A percentile compares a stretch with the other conserved stretches of the same genome.
Conservation (phyloP, 805 yeast genomes). For the Teunomyces lycoperdinae region DNA sequence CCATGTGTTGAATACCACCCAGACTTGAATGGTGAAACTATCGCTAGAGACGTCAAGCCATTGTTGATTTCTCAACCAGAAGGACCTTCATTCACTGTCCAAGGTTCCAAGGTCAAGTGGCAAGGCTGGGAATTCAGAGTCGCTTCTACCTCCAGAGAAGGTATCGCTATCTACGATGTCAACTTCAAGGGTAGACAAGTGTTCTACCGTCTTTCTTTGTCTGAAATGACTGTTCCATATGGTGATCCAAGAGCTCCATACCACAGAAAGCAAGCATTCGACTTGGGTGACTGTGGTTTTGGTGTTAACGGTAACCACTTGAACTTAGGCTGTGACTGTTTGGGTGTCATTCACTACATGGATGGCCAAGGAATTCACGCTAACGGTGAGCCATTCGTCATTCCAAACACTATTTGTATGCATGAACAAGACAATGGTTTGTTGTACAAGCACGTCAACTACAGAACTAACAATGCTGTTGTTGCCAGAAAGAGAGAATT, state of each 20-base stretch:
- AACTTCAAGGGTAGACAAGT: constrained; percentile 73
- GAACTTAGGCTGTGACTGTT: constrained; percentile 76
- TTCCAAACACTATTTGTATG: constrained; percentile 73
- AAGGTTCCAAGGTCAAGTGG: constrained; percentile 66
- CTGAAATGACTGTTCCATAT: constrained; percentile 87
- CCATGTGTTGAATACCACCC: constrained; percentile 71
- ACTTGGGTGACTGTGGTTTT: constrained; percentile 82
- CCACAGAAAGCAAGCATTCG: constrained; percentile 85
- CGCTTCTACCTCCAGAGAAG: constrained; percentile 71
- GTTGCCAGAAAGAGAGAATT: constrained; percentile 77
- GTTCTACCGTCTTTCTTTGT: constrained; percentile 67
- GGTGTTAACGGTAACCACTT: constrained; percentile 71
- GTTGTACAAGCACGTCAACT: constrained; percentile 75
- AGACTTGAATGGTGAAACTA: constrained; percentile 54
- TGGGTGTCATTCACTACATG: constrained; percentile 73
- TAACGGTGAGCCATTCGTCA: constrained; percentile 58
- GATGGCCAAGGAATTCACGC: constrained; percentile 57
- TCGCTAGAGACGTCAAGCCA: constrained; percentile 62
- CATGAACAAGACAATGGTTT: constrained; percentile 80
- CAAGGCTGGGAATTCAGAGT: constrained; percentile 83
- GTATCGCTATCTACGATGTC: constrained; percentile 70
- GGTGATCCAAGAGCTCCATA: constrained; percentile 83
- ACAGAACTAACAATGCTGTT: constrained; percentile 67
- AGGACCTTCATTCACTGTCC: constrained; percentile 66
- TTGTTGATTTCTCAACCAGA: constrained; percentile 71